Evolutionary conservation across 108 stramenopile genomes (phyloP).

Genomic region (Cyclotella baltica): DNA sequence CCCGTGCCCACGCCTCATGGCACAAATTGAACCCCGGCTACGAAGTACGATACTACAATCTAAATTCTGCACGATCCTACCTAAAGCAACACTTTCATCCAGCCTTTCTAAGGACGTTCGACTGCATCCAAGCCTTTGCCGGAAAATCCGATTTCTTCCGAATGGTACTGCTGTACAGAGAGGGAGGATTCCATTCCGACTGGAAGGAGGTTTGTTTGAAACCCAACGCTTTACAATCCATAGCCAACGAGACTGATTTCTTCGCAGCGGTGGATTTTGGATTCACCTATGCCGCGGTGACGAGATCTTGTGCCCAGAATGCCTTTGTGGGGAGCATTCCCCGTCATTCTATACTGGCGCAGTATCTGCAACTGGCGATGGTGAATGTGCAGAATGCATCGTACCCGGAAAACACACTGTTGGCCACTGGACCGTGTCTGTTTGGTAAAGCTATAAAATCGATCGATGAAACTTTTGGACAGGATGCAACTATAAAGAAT

Average conservation of each 20-base stretch:
- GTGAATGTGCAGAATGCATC: background rate
- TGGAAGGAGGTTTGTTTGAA: conserved; percentile 21
- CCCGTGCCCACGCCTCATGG: conserved; percentile 19
- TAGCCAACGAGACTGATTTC: background rate
- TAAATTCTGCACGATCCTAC: background rate
- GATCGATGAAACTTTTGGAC: background rate
- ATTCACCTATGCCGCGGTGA: background rate
- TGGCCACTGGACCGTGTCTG: background rate
- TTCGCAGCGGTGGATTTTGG: background rate
- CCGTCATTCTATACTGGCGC: background rate
- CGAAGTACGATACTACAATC: conserved; percentile 8
- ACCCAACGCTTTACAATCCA: background rate
- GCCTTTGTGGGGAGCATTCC: background rate
- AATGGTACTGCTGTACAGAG: background rate
- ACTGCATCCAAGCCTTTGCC: conserved; percentile 28
- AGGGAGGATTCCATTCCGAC: conserved; percentile 13
- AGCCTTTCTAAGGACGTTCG: conserved; percentile 15
- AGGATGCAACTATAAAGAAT: background rate
- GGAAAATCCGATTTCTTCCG: conserved; percentile 17
- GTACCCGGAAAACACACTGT: background rate
- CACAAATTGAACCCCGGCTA: conserved; percentile 11
- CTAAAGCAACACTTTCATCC: conserved; percentile 9
- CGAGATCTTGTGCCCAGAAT: background rate
- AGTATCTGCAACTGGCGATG: background rate
- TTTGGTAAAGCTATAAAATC: background rate